Evolutionary conservation across 805 yeast genomes (phyloP), one percentile per base, ranked within the genome.

Genomic region (Saccharomycopsis javanensis): DNA sequence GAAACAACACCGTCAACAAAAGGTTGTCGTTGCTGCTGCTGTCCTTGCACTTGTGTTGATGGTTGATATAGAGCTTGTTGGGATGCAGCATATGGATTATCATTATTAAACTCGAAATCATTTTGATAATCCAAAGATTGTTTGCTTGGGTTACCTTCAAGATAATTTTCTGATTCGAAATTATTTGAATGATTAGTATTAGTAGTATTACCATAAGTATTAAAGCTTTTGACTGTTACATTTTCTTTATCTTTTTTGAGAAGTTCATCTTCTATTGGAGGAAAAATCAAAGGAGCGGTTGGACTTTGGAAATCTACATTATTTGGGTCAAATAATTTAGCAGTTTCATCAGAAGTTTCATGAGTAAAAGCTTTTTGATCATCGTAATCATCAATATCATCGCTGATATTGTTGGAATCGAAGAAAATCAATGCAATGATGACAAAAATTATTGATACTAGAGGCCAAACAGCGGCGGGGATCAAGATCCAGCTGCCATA

Each of bases 401-500:
- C 54, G 16, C 25, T 16, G 4, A 31, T 11, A 31, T 25, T 37
- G 3, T 63, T 53, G 13, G 30, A 16, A 50, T 66, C 64, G 3
- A 55, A 54, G 1, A 66, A 64, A 54, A 62, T 61, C 60, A 62
- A 48, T 23, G 78, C 75, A 28, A 79, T 61, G 53, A 79, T 73
- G 31, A 79, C 70, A 46, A 81, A 67, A 5, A 86, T 79, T 1
- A 83, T 59, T 1, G 82, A 69, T 1, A 81, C 55, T 58, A 86
- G 70, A 56, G 76, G 75, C 55, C 82, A 69, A 0, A 75, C 84
- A 11, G 87, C 85, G 3, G 88, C 78, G 1, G 85, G 89, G 30
- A 86, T 76, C 64, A 84, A 72, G 34, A 83, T 66, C 91, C 92
- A 86, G 7, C 83, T 75, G n/a, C 82, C 75, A 91, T 91, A 86